Evolutionary conservation across 768 basidiomycete species (phyloP).

Genomic region (Lyophyllum atratum): DNA sequence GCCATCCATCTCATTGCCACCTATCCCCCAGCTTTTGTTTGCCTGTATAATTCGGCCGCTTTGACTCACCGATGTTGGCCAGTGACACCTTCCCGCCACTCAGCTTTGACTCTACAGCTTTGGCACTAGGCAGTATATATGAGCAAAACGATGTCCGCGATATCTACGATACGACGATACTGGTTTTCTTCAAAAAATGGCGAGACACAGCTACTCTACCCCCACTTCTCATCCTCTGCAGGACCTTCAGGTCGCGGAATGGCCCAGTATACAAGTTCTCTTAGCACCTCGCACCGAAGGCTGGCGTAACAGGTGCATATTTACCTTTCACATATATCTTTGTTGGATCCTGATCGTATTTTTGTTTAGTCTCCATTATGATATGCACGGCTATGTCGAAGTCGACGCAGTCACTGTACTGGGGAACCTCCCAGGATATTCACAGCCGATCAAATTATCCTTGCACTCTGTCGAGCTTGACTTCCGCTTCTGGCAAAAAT

Average conservation of each 20-base stretch:
- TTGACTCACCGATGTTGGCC: too few species aligned
- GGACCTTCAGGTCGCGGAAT: neutral
- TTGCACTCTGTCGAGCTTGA: neutral
- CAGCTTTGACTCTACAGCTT: too few species aligned
- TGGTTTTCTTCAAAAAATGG: neutral
- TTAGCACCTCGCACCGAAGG: neutral
- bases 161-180: neutral
- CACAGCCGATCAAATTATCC: neutral
- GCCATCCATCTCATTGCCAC: too few species aligned
- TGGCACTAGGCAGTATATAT: neutral
- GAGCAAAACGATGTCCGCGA: neutral
- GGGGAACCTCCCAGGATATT: neutral
- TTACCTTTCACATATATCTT: neutral
- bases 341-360: neutral
- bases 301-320: neutral
- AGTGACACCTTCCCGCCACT: too few species aligned
- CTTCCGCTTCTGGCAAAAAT: conserved; percentile 1
- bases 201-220: neutral
- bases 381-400: neutral
- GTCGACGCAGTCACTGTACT: neutral
- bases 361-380: neutral
- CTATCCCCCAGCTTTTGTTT: neutral
- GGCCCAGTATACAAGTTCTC: neutral
- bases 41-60: neutral
- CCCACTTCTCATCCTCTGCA: neutral